phyloP scores from a whole-genome alignment of 2,329 filamentous ascomycete species.

The Botrytis pseudocinerea region DNA sequence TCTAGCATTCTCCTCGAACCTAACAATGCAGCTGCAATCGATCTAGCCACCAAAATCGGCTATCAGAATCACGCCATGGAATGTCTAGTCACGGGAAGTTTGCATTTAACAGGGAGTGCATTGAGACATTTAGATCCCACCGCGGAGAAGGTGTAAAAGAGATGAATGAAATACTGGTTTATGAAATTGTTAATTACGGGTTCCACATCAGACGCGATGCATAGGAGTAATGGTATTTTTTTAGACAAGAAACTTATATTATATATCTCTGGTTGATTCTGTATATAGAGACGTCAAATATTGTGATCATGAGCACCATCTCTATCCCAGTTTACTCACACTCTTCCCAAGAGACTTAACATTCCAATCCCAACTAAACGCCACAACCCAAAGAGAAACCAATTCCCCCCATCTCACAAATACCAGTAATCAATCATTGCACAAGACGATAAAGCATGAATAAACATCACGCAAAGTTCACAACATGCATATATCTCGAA shows the following conservation, averaged over 20 bases:
- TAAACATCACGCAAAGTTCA: too few relatives aligned
- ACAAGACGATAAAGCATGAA: not conserved
- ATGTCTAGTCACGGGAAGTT: constrained; percentile 57
- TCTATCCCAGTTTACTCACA: not conserved
- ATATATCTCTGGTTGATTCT: not conserved
- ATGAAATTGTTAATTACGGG: not conserved
- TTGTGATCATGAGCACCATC: not conserved
- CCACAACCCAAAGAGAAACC: fast-evolving
- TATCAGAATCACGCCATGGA: constrained; percentile 33
- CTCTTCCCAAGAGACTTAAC: fast-evolving
- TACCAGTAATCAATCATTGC: fast-evolving
- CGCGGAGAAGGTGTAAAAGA: not conserved
- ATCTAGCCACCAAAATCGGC: constrained; percentile 46
- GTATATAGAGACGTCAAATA: not conserved
- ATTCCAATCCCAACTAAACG: not conserved
- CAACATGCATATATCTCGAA: too few relatives aligned
- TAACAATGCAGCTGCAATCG: constrained; percentile 56
- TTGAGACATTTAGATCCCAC: constrained; percentile 14
- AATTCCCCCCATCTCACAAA: not conserved
- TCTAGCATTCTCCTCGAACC: constrained; percentile 44
- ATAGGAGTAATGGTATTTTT: not conserved
- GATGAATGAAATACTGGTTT: too few relatives aligned
- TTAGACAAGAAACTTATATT: not conserved
- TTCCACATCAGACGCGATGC: not conserved
- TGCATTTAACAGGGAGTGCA: constrained; percentile 59